Conservation (phyloP, 129 eudicot species). For the Centella asiatica region DNA sequence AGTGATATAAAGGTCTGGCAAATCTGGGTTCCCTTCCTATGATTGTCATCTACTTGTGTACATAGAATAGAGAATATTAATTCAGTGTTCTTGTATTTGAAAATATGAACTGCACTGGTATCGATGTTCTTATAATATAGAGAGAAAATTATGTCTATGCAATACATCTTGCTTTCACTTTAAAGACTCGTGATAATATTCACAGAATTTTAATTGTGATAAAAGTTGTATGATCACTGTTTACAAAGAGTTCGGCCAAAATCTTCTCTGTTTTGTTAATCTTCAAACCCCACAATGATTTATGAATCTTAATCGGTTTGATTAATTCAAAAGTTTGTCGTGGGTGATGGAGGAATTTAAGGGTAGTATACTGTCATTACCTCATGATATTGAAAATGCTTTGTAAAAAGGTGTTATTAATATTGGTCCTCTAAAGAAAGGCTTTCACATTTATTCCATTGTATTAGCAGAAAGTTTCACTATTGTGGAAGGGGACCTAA, state of each 20-base stretch:
- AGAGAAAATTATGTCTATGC: not conserved
- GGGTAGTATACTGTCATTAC: not conserved
- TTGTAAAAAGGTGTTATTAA: not conserved
- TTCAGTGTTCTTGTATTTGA: not conserved
- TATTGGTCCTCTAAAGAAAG: not conserved
- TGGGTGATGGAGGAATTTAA: not conserved
- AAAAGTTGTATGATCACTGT: not conserved
- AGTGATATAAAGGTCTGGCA: conserved; percentile 69
- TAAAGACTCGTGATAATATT: too few relatives aligned
- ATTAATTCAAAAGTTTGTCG: not conserved
- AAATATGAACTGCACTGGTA: not conserved
- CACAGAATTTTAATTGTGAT: not conserved
- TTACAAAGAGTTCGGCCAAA: not conserved
- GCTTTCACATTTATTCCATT: not conserved
- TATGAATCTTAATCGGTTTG: not conserved
- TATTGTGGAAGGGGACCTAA: not conserved
- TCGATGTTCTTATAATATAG: not conserved
- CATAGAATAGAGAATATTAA: not conserved
- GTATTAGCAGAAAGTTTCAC: not conserved
- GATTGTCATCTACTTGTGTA: conserved; percentile 5
- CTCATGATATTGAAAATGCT: not conserved
- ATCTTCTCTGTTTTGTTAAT: not conserved
- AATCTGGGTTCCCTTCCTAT: conserved; percentile 47
- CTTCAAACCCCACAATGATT: not conserved
- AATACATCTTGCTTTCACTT: too few relatives aligned